Evolutionary conservation across 179 eudicot genomes (phyloP), one percentile per base, ranked within the genome.

Genomic region (Spergularia azorica): DNA sequence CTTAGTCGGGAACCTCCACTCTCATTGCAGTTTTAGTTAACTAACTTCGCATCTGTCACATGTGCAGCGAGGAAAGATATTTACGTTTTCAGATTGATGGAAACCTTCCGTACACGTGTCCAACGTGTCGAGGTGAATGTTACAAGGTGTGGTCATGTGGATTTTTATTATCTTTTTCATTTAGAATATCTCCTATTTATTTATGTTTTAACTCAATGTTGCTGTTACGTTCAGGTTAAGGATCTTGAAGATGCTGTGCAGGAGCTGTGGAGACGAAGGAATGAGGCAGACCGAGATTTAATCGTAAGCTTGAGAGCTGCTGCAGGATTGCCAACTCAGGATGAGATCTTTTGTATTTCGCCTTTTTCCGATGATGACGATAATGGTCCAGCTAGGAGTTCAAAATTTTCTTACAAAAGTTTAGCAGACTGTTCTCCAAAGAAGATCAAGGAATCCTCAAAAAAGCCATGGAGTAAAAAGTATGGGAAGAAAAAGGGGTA

Each of bases 351-450:
- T 88, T 87, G 90, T 64, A 89, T 93, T 70, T 86, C 93, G 18
- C 98, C 98, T 64, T 95, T 89, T 82, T 93, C 97, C 26, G 99
- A 93, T 83, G 99, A 93, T 81, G 99, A 95, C 77, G 97, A 95
- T 71, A 79, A 79, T 83, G 91, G 80, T 63, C 92, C 90, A 61
- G 75, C 79, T 54, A 71, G 74, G 13, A 57, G 95, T 70, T 81
- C 87, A 41, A 93, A 88, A 82, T 86, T 93, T 74, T 89, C 95
- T 74, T 82, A 91, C n/a, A 95, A 93, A 81, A 90, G 87, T 59
- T 36, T 84, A 41, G 85, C 83, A 16, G 97, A 91, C 51, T 88
- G 81, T 76, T 91, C 97, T 20, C 97, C 97, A 10, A 90, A 85
- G 74, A 93, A 89, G 86, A 84, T 61, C 72, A 91, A 91, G 86